Percentiles rank a stretch among this genome's conserved stretches.
Evolutionary conservation across 768 basidiomycete genomes (phyloP).

Genomic region (Tricholoma bakamatsutake): DNA sequence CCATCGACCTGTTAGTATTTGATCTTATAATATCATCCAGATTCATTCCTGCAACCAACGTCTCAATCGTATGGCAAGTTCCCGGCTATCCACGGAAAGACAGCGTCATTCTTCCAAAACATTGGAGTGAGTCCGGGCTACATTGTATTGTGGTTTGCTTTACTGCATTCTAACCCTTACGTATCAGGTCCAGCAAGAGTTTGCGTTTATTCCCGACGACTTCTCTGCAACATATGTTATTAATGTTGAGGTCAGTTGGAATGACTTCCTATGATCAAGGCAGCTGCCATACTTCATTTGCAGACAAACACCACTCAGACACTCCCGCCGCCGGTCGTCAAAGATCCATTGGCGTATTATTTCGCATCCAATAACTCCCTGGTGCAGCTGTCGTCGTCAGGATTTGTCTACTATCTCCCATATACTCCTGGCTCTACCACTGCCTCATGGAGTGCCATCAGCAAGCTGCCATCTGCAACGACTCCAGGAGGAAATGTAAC

Average conservation of each 20-base stretch:
- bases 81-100: slow-evolving; percentile 64
- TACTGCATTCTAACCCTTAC: neutral
- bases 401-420: slow-evolving; percentile 55
- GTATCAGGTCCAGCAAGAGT: slow-evolving; percentile 57
- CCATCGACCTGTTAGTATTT: neutral
- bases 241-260: slow-evolving; percentile 50
- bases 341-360: slow-evolving; percentile 58
- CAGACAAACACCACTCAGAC: slow-evolving; percentile 61
- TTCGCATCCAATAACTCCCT: slow-evolving; percentile 56
- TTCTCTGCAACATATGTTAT: slow-evolving; percentile 65
- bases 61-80: slow-evolving; percentile 61
- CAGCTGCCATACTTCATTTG: neutral
- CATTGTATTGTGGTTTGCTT: neutral
- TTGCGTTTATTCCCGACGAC: slow-evolving; percentile 74
- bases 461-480: slow-evolving; percentile 38
- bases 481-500: slow-evolving; percentile 19
- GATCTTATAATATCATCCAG: slow-evolving; percentile 30
- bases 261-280: neutral
- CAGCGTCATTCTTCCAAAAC: slow-evolving; percentile 62
- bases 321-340: slow-evolving; percentile 51
- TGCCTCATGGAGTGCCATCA: slow-evolving; percentile 44
- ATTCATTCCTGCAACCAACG: slow-evolving; percentile 73
- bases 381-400: slow-evolving; percentile 61
- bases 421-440: slow-evolving; percentile 41
- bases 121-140: slow-evolving; percentile 39